These are phyloP conservation scores for Boletus barrowsii DNA, from an alignment of 768 basidiomycete species.

Conservation along the genomic window DNA sequence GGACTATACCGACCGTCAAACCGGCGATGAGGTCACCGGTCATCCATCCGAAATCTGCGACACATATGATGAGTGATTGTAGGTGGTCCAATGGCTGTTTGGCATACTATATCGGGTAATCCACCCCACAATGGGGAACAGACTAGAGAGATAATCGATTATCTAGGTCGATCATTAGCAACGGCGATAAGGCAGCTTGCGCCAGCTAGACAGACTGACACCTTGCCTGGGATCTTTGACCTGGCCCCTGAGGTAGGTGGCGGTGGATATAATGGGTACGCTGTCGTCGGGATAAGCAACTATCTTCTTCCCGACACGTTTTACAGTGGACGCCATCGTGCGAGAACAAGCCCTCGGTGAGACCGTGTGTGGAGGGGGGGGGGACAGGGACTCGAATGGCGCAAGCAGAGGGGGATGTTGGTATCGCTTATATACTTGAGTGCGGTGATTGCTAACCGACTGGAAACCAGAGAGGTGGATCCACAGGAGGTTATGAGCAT, in stretches of 20 bases:
- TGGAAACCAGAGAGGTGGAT: no score
- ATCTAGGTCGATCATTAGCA: slow-evolving; percentile 36
- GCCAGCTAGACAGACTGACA: slow-evolving; percentile 32
- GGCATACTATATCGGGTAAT: slow-evolving; percentile 75
- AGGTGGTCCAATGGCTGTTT: background rate
- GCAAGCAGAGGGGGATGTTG: background rate
- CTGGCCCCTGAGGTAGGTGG: slow-evolving; percentile 48
- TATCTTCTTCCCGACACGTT: slow-evolving; percentile 52
- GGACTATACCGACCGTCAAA: slow-evolving; percentile 90
- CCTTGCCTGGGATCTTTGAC: slow-evolving; percentile 44
- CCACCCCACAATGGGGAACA: slow-evolving; percentile 89
- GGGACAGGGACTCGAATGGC: background rate
- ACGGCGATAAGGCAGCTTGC: no score
- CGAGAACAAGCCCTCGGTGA: background rate
- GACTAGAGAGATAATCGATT: slow-evolving; percentile 57
- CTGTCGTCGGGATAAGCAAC: slow-evolving; percentile 59
- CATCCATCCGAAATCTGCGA: slow-evolving; percentile 73
- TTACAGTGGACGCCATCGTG: slow-evolving; percentile 39
- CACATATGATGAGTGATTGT: background rate
- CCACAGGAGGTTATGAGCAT: background rate
- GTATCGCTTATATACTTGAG: background rate
- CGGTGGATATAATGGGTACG: slow-evolving; percentile 57
- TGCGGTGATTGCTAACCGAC: background rate
- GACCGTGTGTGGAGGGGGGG: background rate
- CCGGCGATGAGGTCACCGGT: slow-evolving; percentile 87